phyloP scores from a whole-genome alignment of 2,329 filamentous ascomycete genomes.

The Fusarium sulawesiense region DNA sequence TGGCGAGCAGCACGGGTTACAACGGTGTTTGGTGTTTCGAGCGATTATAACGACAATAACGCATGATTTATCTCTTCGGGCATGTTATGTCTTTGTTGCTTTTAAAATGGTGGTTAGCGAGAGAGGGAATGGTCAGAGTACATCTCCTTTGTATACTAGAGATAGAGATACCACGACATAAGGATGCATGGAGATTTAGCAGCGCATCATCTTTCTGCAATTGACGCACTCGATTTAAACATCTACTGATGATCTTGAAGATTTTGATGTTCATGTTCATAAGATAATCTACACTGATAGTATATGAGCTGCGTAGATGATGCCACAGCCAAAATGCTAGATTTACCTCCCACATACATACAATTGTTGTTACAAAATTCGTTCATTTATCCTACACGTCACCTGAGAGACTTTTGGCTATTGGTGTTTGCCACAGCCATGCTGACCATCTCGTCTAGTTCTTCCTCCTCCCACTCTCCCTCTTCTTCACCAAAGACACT shows the following conservation, averaged over 20 bases:
- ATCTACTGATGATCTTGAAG: neutral
- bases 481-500: constrained; percentile 72
- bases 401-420: constrained; percentile 30
- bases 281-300: constrained; percentile 32
- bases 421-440: constrained; percentile 48
- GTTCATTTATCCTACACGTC: constrained; percentile 29
- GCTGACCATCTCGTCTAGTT: constrained; percentile 55
- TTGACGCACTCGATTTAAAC: constrained; percentile 7
- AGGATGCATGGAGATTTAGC: constrained; percentile 29
- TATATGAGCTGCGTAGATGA: constrained; percentile 22
- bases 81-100: constrained; percentile 31
- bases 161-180: constrained; percentile 45
- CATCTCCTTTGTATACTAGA: constrained; percentile 47
- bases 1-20: constrained; percentile 38
- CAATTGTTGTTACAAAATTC: constrained; percentile 43
- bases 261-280: constrained; percentile 7
- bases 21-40: constrained; percentile 34
- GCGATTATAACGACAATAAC: constrained; percentile 41
- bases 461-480: constrained; percentile 69
- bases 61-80: constrained; percentile 20
- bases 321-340: constrained; percentile 9
- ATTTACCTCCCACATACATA: constrained; percentile 37
- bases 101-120: constrained; percentile 38
- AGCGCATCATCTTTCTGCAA: constrained; percentile 20
- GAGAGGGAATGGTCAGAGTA: constrained; percentile 10